Evolutionary conservation across 805 yeast genomes (phyloP), one percentile per base, ranked within the genome.

Genomic region (Teunomyces aglyptinius): DNA sequence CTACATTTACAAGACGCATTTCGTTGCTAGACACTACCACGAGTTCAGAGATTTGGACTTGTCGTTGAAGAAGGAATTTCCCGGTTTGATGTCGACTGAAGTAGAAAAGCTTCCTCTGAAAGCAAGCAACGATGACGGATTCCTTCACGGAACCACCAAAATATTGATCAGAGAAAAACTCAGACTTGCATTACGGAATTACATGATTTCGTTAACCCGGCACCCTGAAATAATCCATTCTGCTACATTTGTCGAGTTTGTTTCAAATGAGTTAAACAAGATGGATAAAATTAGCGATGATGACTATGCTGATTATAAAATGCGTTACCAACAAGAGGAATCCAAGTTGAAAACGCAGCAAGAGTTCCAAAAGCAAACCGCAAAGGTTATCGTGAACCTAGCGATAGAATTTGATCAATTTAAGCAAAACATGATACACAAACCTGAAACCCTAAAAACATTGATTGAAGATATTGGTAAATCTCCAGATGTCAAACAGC

Each of bases 111-210:
- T 86, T 18, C 94, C 94, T 0, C 71, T 69, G 29, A 82, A 80
- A 56, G 75, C 71, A 32, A 71, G 67, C 46, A 45, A 64, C 15
- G 77, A 72, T 53, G 56, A 56, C n/a, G 73, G 72, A 2, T 24
- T 55, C 6, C 48, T 6, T 34, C 32, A 16, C 5, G 46, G 38
- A 7, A 15, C 70, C 66, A 7, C 38, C 19, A 43, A 27, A 28
- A 13, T 20, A 48, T 70, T 87, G 26, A 78, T 82, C 2, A 76
- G 95, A 24, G 98, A 92, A 61, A 83, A 82, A 52, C 77, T 89
- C 54, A 71, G 98, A 36, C 73, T 89, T 7, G 80, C 95, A 0
- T 71, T 92, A 38, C 73, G 97, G 40, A 87, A 89, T 0, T 92
- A 87, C 57, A 58, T 92, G 41, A 70, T 76, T 24, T 62, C 74